A percentile compares a stretch with the other conserved stretches of the same genome.
Evolutionary conservation across 2,329 filamentous ascomycete genomes (phyloP).

Genomic region (Pseudocercospora musae): DNA sequence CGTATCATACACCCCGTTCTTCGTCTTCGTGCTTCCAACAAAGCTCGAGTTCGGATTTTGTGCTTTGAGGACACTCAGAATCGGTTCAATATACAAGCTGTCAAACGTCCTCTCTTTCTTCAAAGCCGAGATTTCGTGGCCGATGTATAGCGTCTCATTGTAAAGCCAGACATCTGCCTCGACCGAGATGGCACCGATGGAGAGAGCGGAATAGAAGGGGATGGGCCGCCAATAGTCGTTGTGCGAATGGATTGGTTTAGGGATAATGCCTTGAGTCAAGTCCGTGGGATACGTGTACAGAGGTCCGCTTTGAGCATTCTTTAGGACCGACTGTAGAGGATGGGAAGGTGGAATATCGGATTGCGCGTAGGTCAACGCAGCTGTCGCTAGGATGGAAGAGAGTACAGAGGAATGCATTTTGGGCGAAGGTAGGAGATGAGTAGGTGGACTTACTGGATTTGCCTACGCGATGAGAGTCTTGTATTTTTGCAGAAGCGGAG

Average conservation of each 20-base stretch:
- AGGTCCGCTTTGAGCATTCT: conserved; percentile 51
- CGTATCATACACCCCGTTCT: conserved; percentile 62
- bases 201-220: conserved; percentile 52
- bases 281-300: conserved; percentile 60
- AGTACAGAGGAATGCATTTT: conserved; percentile 17
- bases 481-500: background rate
- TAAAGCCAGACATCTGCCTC: conserved; percentile 61
- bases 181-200: conserved; percentile 55
- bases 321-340: conserved; percentile 54
- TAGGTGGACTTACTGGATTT: background rate
- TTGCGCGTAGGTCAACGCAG: conserved; percentile 22
- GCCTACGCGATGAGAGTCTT: background rate
- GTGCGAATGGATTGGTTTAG: conserved; percentile 55
- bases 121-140: conserved; percentile 54
- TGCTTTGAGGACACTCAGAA: conserved; percentile 53
- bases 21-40: conserved; percentile 39
- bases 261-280: conserved; percentile 58
- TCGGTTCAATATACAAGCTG: conserved; percentile 58
- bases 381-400: conserved; percentile 11
- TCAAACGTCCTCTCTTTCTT: conserved; percentile 53
- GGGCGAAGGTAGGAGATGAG: background rate
- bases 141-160: conserved; percentile 55
- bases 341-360: conserved; percentile 42
- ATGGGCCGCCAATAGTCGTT: conserved; percentile 58
- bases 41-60: conserved; percentile 57